A percentile compares a stretch with the other conserved stretches of the same genome.
These are phyloP conservation scores for Elongisporangium undulatum DNA, from an alignment of 352 stramenopile genomes.

Conservation along the genomic window DNA sequence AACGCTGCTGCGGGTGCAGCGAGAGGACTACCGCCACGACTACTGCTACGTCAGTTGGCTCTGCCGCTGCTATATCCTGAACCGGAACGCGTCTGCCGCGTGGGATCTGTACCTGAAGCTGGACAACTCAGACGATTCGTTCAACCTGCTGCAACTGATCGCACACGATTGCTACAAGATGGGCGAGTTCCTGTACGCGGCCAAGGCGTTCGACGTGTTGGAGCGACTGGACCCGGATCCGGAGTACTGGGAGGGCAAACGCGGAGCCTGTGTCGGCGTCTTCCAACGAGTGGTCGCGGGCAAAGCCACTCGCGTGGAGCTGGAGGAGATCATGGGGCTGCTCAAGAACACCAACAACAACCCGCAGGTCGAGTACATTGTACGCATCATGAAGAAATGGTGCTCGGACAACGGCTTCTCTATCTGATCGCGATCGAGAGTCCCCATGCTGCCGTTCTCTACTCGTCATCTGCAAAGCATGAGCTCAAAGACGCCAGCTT, in stretches of 20 bases:
- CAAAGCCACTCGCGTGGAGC: constrained; percentile 84
- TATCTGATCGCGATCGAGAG: constrained; percentile 30
- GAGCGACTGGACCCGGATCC: constrained; percentile 93
- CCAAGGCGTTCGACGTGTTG: constrained; percentile 94
- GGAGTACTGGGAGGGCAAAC: constrained; percentile 96
- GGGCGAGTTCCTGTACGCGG: constrained; percentile 94
- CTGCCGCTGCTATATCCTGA: constrained; percentile 94
- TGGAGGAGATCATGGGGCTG: constrained; percentile 91
- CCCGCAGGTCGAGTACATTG: constrained; percentile 94
- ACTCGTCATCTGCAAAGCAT: constrained; percentile 5
- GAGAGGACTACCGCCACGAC: constrained; percentile 91
- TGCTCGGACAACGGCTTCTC: constrained; percentile 87
- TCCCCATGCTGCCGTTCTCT: constrained; percentile 8
- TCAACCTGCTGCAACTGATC: constrained; percentile 95
- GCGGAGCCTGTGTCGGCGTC: constrained; percentile 92
- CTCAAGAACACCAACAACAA: constrained; percentile 91
- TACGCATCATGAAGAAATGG: constrained; percentile 96
- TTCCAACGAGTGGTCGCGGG: constrained; percentile 93
- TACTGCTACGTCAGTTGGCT: constrained; percentile 92
- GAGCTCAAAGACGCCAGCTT: not conserved
- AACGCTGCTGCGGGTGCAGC: constrained; percentile 88
- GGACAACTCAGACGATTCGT: constrained; percentile 93
- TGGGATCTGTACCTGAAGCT: constrained; percentile 97
- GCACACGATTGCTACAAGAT: constrained; percentile 98
- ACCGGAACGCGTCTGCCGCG: constrained; percentile 90